Conservation (phyloP, 208 protist species). For the Trichomonas gallinae region DNA sequence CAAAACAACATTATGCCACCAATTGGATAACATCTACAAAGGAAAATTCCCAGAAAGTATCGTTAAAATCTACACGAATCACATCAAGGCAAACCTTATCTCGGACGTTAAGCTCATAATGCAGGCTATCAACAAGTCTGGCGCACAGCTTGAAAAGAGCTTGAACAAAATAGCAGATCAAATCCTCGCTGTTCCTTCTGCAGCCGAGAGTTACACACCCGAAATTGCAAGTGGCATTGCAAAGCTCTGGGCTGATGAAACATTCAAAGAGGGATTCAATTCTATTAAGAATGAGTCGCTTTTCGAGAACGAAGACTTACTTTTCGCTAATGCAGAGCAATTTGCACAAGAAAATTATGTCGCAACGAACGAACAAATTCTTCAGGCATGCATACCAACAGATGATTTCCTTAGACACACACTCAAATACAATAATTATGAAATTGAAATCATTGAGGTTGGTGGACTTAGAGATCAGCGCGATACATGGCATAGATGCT, state of each 20-base stretch:
- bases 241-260: conserved; percentile 1
- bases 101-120: not conserved
- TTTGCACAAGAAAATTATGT: not conserved
- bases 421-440: not conserved
- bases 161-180: not conserved
- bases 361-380: conserved; percentile 27
- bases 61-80: not conserved
- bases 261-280: not conserved
- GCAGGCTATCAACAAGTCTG: not conserved
- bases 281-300: not conserved
- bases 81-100: conserved; percentile 17
- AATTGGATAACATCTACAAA: conserved; percentile 19
- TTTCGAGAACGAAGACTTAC: not conserved
- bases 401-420: not conserved
- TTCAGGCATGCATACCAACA: not conserved
- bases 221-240: not conserved
- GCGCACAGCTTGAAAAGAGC: not conserved
- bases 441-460: conserved; percentile 32
- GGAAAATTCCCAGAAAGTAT: not conserved
- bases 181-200: not conserved
- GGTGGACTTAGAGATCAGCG: conserved; percentile 35
- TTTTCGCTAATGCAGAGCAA: conserved; percentile 8
- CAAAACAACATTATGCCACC: conserved; percentile 24
- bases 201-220: not conserved
- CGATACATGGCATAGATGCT: conserved; percentile 34